Conservation (phyloP, 2,329 filamentous ascomycete genomes). For the Penicillium griseofulvum region DNA sequence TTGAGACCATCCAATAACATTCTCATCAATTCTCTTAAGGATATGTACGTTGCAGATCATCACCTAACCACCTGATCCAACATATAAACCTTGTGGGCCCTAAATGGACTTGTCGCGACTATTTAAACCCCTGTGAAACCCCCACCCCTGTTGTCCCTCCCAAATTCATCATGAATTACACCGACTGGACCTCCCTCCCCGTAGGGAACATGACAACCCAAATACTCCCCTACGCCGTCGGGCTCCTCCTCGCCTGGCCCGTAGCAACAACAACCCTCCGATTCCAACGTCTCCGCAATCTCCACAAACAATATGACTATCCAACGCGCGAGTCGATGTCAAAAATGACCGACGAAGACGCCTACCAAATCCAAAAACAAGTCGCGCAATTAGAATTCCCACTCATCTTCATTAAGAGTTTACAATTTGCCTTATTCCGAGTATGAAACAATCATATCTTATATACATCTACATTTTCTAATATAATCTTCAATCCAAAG, state of each 20-base stretch:
- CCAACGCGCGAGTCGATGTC: conserved; percentile 46
- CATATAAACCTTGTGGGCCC: not conserved
- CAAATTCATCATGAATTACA: not conserved
- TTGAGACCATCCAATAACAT: not conserved
- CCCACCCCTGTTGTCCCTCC: not conserved
- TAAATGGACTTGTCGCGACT: not conserved
- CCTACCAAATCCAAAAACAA: conserved; percentile 49
- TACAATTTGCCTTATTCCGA: conserved; percentile 61
- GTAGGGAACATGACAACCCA: conserved; percentile 4
- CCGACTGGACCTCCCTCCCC: not conserved
- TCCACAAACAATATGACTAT: conserved; percentile 46
- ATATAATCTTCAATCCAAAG: conserved; percentile 23
- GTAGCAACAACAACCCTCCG: conserved; percentile 30
- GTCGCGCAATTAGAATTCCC: conserved; percentile 57
- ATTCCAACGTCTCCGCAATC: conserved; percentile 34
- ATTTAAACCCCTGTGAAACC: not conserved
- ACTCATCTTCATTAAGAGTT: conserved; percentile 48
- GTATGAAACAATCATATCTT: conserved; percentile 28
- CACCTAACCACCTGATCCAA: too few relatives aligned
- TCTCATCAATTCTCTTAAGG: too few relatives aligned
- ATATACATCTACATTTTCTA: conserved; percentile 2
- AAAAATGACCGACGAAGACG: conserved; percentile 56
- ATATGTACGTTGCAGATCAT: too few relatives aligned
- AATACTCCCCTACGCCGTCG: conserved; percentile 23
- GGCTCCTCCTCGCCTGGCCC: conserved; percentile 27